Evolutionary conservation across 129 eudicot species (phyloP).

Genomic region (Mikania micrantha): DNA sequence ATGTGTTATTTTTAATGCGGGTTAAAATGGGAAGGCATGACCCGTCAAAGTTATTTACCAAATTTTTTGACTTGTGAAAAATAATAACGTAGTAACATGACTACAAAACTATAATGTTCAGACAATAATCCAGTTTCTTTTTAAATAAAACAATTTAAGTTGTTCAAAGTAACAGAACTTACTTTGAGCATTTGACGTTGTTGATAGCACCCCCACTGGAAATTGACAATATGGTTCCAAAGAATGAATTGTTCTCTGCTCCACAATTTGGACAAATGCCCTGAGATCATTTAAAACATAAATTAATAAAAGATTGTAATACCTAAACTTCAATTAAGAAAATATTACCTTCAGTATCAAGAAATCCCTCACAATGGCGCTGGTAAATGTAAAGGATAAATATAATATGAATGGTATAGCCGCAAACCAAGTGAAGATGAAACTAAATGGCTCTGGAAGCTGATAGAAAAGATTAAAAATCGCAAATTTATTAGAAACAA

Average conservation of each 20-base stretch:
- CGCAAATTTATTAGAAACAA: background rate
- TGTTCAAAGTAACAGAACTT: constrained; percentile 20
- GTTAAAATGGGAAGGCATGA: background rate
- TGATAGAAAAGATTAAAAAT: constrained; percentile 23
- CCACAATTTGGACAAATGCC: constrained; percentile 98
- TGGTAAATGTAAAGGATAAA: constrained; percentile 60
- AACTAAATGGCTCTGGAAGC: constrained; percentile 98
- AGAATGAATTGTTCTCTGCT: constrained; percentile 86
- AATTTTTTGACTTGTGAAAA: background rate
- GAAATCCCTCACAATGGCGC: constrained; percentile 63
- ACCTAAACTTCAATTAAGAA: background rate
- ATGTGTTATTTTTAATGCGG: background rate
- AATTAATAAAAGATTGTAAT: background rate
- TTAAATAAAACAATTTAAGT: background rate
- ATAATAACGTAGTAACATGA: background rate
- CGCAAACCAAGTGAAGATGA: constrained; percentile 99
- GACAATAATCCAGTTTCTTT: background rate
- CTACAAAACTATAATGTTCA: background rate
- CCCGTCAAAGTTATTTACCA: background rate
- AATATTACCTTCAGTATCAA: constrained; percentile 70
- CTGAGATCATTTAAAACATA: constrained; percentile 19
- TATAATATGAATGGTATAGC: constrained; percentile 78
- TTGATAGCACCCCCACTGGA: constrained; percentile 86
- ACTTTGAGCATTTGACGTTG: constrained; percentile 80
- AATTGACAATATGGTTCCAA: constrained; percentile 76